phyloP scores from a whole-genome alignment of 495 filamentous ascomycete species.

The Talaromyces wortmannii region DNA sequence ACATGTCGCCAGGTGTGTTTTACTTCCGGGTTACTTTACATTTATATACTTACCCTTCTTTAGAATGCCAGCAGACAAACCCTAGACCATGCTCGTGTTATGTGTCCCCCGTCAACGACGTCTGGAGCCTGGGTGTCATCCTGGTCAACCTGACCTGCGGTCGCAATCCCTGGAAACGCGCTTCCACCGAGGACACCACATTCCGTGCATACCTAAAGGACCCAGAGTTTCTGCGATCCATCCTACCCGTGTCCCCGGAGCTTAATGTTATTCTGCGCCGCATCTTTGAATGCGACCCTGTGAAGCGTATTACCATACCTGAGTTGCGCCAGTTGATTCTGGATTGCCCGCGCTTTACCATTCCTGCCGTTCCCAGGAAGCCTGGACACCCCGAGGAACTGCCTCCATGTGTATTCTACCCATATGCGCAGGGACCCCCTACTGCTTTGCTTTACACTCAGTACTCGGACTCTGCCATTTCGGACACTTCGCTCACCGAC shows the following conservation, averaged over 20 bases:
- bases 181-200: constrained; percentile 86
- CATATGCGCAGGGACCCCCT: constrained; percentile 6
- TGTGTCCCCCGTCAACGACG: constrained; percentile 87
- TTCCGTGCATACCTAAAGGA: constrained; percentile 89
- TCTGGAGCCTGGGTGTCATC: constrained; percentile 97
- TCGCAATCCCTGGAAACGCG: constrained; percentile 97
- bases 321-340: constrained; percentile 75
- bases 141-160: constrained; percentile 96
- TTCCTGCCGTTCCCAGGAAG: constrained; percentile 12
- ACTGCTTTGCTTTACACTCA: constrained; percentile 30
- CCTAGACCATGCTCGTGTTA: constrained; percentile 75
- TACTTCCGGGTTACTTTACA: constrained; percentile 5
- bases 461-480: constrained; percentile 32
- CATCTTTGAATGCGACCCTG: constrained; percentile 86
- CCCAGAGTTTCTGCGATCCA: constrained; percentile 82
- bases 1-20: constrained; percentile 93
- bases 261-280: constrained; percentile 81
- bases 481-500: constrained; percentile 35
- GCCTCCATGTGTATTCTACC: not conserved
- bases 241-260: constrained; percentile 85
- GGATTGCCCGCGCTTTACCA: constrained; percentile 71
- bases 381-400: constrained; percentile 1
- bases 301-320: constrained; percentile 74
- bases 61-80: constrained; percentile 90
- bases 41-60: constrained; percentile 16